These are phyloP conservation scores for Cytospora piceicola DNA, from an alignment of 2,329 filamentous ascomycete species.

Conservation along the genomic window DNA sequence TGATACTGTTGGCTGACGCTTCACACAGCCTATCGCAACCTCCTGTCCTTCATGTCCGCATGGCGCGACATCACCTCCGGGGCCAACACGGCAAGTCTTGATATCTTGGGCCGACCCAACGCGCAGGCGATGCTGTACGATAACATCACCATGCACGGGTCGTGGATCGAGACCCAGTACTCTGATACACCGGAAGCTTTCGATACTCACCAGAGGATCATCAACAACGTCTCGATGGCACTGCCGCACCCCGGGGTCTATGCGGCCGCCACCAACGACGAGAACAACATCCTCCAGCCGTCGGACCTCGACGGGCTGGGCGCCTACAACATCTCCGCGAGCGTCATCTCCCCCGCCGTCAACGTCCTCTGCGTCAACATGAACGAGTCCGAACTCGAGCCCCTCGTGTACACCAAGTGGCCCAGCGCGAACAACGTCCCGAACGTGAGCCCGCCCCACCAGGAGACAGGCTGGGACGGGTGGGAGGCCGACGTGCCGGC, in stretches of 20 bases:
- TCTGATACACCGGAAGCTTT: conserved; percentile 58
- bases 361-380: conserved; percentile 77
- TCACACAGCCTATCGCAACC: conserved; percentile 64
- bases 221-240: conserved; percentile 78
- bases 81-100: conserved; percentile 45
- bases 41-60: conserved; percentile 61
- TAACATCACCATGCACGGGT: conserved; percentile 70
- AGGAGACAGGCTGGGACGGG: conserved; percentile 39
- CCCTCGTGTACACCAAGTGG: conserved; percentile 68
- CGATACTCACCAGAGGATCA: conserved; percentile 54
- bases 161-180: conserved; percentile 66
- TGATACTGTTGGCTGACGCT: conserved; percentile 15
- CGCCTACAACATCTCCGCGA: conserved; percentile 68
- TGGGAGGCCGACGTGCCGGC: conserved; percentile 48
- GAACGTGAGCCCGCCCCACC: conserved; percentile 33
- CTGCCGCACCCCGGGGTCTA: conserved; percentile 76
- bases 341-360: conserved; percentile 70
- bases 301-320: conserved; percentile 66
- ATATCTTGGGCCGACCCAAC: conserved; percentile 55
- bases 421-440: conserved; percentile 47
- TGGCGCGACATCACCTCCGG: conserved; percentile 57
- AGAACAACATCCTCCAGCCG: conserved; percentile 73
- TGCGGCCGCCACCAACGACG: conserved; percentile 60
- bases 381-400: conserved; percentile 59
- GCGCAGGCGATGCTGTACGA: conserved; percentile 69